Base-by-base conservation (phyloP, 139 green algal genomes). In the Picochlorum sp. region DNA sequence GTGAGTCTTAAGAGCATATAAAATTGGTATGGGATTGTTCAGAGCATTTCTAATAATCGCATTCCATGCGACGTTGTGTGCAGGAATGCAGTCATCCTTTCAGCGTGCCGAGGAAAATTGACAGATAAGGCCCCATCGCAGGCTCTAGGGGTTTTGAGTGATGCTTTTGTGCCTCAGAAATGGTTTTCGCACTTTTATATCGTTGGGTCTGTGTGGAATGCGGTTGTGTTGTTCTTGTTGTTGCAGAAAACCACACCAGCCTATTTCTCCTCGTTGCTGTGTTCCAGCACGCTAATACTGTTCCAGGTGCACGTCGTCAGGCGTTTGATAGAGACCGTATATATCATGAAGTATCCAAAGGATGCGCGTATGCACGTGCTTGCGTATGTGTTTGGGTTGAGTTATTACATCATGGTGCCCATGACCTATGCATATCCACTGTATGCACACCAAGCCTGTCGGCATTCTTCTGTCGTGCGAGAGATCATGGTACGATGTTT, bases 181-280 rank as follows among this genome's bases (percentile, higher is more conserved):
- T 90, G 73, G 75, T 92, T 92, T 57, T 60, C 63, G 28, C 83
- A 92, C 57, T 92, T 92, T 69, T 92, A 92, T 56, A 23, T 76
- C 4, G 26, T 89, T 21, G 85, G 85, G 0, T 62, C 67, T 4
- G 21, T 62, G 9, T 75, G 63, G 63, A 75, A 71, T 16, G 56
- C 26, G 1, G 23, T 26, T 1, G 50, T 72, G 6, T 45, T 49
- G 9, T 45, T 37, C 21, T 3, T 56, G 10, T 3, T 56, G 9
- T 26, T 69, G 6, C 30, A 14, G n/a, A 30, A 14, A 2, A 30
- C 16, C 8, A n/a, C 51, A 59, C 16, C 13, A 21, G 28, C 6
- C 60, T 24, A 0, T 16, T 23, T 3, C 44, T 30, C 3, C 15
- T 28, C 14, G 45, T 26, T 9, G 21, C 14, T 37, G 49, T 58